These are phyloP conservation scores for Candida sanyiensis DNA, from an alignment of 805 yeast genomes.

Conservation along the genomic window DNA sequence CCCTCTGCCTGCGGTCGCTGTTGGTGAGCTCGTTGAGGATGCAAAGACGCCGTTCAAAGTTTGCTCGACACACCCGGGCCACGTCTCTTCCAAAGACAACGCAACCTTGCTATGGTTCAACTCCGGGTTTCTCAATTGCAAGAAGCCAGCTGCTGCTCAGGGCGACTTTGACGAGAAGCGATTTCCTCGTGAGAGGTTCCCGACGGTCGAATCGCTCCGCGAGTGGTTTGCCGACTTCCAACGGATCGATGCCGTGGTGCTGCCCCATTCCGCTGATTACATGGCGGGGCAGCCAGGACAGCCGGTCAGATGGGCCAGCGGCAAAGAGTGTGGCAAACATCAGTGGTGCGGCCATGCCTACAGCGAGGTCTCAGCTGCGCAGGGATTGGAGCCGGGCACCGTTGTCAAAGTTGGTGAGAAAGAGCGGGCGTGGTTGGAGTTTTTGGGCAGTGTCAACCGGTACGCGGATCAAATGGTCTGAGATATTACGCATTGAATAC, in stretches of 20 bases:
- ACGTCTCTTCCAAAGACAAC: constrained; percentile 42
- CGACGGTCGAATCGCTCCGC: constrained; percentile 23
- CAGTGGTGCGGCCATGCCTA: constrained; percentile 3
- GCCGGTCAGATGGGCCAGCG: neutral
- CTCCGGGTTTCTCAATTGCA: constrained; percentile 48
- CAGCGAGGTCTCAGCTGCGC: neutral
- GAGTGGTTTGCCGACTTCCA: constrained; percentile 33
- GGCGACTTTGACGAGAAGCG: constrained; percentile 1
- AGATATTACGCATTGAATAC: too few species aligned
- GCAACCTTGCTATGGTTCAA: constrained; percentile 48
- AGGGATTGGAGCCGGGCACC: neutral
- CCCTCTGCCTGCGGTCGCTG: constrained; percentile 48
- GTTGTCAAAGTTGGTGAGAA: neutral
- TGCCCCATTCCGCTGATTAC: constrained; percentile 43
- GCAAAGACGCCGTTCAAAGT: constrained; percentile 40
- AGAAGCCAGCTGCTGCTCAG: constrained; percentile 8
- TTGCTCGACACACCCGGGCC: constrained; percentile 60
- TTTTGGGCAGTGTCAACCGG: constrained; percentile 1
- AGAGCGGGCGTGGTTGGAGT: neutral
- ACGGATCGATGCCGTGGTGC: constrained; percentile 38
- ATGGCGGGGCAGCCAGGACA: neutral
- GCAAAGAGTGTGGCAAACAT: neutral
- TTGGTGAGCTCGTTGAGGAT: constrained; percentile 32
- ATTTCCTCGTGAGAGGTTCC: constrained; percentile 16
- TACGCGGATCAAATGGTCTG: neutral